Evolutionary conservation across 352 stramenopile species (phyloP).

Genomic region (Phytophthora tentaculata): DNA sequence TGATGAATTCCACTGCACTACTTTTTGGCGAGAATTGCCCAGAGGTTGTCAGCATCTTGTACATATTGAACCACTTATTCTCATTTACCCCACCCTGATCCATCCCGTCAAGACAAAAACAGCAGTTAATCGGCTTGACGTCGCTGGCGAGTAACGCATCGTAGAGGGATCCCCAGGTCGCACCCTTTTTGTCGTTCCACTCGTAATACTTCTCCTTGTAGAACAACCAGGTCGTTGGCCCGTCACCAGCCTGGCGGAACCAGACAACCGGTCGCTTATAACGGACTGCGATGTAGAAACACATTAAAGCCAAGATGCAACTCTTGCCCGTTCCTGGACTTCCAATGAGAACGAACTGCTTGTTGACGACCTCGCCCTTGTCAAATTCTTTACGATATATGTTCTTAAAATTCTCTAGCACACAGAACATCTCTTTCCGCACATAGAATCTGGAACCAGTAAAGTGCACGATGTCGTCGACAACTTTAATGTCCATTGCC

Average conservation of each 20-base stretch:
- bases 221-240: too few species aligned
- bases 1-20: background rate
- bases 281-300: slow-evolving; percentile 9
- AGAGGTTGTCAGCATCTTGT: slow-evolving; percentile 5
- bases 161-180: background rate
- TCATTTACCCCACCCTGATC: background rate
- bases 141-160: background rate
- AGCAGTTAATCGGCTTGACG: background rate
- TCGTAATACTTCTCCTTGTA: too few species aligned
- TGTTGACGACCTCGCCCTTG: slow-evolving; percentile 1
- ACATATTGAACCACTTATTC: background rate
- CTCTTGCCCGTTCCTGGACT: slow-evolving; percentile 22
- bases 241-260: too few species aligned
- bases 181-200: too few species aligned
- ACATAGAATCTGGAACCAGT: slow-evolving; percentile 16
- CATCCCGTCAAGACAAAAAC: slow-evolving; percentile 21
- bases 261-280: background rate
- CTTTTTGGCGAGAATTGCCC: background rate
- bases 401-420: slow-evolving; percentile 1
- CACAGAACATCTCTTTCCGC: slow-evolving; percentile 19
- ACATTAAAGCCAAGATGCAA: slow-evolving; percentile 22
- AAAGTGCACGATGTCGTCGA: slow-evolving; percentile 16
- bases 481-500: slow-evolving; percentile 14
- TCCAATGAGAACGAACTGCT: slow-evolving; percentile 17
- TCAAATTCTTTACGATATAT: background rate